Evolutionary conservation across 1,284 basidiomycete species (phyloP).

Genomic region (Sanghuangporus weigelae): DNA sequence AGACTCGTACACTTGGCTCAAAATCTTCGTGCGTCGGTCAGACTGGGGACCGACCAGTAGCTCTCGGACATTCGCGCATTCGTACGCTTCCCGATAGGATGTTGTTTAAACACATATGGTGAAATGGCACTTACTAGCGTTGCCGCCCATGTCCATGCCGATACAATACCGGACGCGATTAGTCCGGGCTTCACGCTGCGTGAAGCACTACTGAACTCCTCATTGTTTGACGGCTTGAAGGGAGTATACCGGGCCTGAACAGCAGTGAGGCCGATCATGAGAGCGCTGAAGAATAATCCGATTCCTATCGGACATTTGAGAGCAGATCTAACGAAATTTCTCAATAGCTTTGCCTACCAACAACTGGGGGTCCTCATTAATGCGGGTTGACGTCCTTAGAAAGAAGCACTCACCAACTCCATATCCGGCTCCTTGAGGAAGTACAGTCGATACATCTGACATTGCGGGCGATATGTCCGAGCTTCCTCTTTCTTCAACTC

Average conservation of each 20-base stretch:
- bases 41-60: neutral
- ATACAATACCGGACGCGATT: slow-evolving; percentile 87
- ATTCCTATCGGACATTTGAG: slow-evolving; percentile 45
- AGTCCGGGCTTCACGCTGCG: slow-evolving; percentile 83
- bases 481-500: neutral
- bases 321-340: neutral
- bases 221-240: slow-evolving; percentile 64
- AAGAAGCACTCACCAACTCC: slow-evolving; percentile 62
- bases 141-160: slow-evolving; percentile 82
- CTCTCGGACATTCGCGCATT: neutral
- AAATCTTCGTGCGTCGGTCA: neutral
- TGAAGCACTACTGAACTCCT: slow-evolving; percentile 83
- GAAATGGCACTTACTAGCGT: slow-evolving; percentile 44
- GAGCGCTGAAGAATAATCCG: slow-evolving; percentile 75
- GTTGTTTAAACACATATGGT: slow-evolving; percentile 1
- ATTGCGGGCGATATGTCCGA: neutral
- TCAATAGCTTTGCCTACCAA: slow-evolving; percentile 34
- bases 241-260: slow-evolving; percentile 70
- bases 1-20: neutral
- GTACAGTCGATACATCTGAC: slow-evolving; percentile 26
- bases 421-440: slow-evolving; percentile 73
- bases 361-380: slow-evolving; percentile 30
- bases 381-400: neutral
- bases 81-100: neutral
- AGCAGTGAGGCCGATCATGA: slow-evolving; percentile 70